These are phyloP conservation scores for Sutorius australiensis DNA, from an alignment of 768 basidiomycete species.

Conservation along the genomic window DNA sequence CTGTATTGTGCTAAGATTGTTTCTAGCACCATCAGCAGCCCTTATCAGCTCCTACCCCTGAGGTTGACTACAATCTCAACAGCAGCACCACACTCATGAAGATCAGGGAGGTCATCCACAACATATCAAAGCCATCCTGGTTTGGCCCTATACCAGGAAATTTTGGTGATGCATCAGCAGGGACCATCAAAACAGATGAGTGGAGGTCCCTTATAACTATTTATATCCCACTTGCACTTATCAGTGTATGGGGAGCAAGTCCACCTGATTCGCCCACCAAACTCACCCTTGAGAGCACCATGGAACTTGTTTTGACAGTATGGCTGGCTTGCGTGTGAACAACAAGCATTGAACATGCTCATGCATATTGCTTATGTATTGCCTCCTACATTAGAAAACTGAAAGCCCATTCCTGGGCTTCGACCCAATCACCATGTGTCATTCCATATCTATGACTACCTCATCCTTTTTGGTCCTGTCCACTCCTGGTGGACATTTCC, in stretches of 20 bases:
- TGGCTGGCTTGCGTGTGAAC: slow-evolving; percentile 17
- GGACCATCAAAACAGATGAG: slow-evolving; percentile 37
- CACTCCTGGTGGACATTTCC: slow-evolving; percentile 31
- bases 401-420: neutral
- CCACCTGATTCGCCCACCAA: neutral
- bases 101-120: slow-evolving; percentile 2
- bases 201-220: slow-evolving; percentile 31
- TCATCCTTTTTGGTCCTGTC: slow-evolving; percentile 36
- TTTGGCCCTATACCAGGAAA: slow-evolving; percentile 15
- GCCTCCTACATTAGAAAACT: slow-evolving; percentile 20
- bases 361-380: slow-evolving; percentile 13
- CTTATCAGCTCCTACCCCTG: neutral
- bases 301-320: slow-evolving; percentile 30
- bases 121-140: slow-evolving; percentile 9
- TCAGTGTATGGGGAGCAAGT: slow-evolving; percentile 29
- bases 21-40: neutral
- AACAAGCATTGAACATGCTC: neutral
- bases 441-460: slow-evolving; percentile 32
- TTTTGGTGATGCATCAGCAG: slow-evolving; percentile 23
- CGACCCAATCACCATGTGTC: slow-evolving; percentile 32
- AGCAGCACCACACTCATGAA: neutral
- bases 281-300: slow-evolving; percentile 22
- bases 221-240: slow-evolving; percentile 32
- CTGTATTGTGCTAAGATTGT: neutral
- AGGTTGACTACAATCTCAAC: neutral